Conservation (phyloP, 768 basidiomycete genomes). For the Boletellus emodensis region DNA sequence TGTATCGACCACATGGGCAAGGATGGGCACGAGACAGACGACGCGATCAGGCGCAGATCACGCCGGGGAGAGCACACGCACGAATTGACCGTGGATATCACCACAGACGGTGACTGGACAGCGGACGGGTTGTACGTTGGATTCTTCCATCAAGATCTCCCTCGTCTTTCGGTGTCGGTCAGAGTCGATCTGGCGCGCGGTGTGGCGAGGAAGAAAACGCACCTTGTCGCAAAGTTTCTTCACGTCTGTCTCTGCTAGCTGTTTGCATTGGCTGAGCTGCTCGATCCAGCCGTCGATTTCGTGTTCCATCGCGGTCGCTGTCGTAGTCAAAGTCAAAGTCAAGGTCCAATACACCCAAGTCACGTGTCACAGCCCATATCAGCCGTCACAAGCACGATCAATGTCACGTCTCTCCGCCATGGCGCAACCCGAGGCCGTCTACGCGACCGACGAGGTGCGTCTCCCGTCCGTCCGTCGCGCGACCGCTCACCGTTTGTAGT, state of each 20-base stretch:
- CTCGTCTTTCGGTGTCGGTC: conserved; percentile 61
- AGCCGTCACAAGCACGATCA: conserved; percentile 22
- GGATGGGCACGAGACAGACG: conserved; percentile 9
- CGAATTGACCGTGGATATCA: conserved; percentile 99
- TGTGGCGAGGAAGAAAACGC: background rate
- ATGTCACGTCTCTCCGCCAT: conserved; percentile 26
- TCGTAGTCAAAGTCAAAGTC: conserved; percentile 22
- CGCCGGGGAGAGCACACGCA: conserved; percentile 48
- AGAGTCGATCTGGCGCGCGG: conserved; percentile 10
- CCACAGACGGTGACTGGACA: conserved; percentile 99
- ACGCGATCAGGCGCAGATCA: conserved; percentile 25
- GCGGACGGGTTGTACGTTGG: conserved; percentile 96
- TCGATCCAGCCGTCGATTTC: conserved; percentile 98
- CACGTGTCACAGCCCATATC: conserved; percentile 29
- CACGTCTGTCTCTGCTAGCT: conserved; percentile 90
- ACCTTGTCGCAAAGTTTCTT: conserved; percentile 99
- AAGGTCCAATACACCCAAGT: conserved; percentile 14
- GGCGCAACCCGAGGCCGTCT: conserved; percentile 62
- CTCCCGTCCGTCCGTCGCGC: background rate
- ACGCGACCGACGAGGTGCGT: conserved; percentile 80
- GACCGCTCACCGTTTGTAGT: conserved; percentile 42
- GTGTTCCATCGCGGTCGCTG: conserved; percentile 39
- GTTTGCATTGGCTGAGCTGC: conserved; percentile 96
- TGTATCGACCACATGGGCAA: conserved; percentile 2
- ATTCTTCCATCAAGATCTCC: conserved; percentile 98